These are phyloP conservation scores for Petunia hybrid DNA, from an alignment of 305 asterid genomes.

Conservation along the genomic window DNA sequence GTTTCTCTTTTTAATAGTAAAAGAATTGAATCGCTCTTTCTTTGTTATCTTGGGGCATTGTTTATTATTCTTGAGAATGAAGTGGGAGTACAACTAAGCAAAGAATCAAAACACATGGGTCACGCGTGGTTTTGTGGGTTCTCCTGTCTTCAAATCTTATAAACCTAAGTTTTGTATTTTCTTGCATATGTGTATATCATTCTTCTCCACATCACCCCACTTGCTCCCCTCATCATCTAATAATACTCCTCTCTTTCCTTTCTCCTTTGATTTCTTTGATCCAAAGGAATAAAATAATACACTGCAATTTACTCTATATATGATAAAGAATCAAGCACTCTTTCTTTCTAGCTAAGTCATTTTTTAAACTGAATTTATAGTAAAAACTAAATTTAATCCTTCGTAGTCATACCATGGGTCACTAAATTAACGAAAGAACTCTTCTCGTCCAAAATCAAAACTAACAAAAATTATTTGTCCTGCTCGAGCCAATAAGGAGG, in stretches of 20 bases:
- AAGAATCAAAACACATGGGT: constrained; percentile 36
- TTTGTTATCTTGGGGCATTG: constrained; percentile 20
- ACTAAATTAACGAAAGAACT: too few species aligned
- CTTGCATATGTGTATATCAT: constrained; percentile 26
- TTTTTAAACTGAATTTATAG: too few species aligned
- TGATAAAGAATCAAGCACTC: too few species aligned
- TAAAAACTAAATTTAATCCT: too few species aligned
- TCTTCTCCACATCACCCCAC: constrained; percentile 39
- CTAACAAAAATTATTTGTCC: neutral
- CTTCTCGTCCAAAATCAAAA: too few species aligned
- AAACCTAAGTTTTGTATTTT: constrained; percentile 25
- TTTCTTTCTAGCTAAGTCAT: too few species aligned
- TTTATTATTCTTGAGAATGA: constrained; percentile 31
- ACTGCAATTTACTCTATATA: too few species aligned
- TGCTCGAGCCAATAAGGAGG: neutral
- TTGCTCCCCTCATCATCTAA: constrained; percentile 21
- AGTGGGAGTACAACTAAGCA: constrained; percentile 48
- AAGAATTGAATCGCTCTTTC: too few species aligned
- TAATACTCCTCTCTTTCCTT: too few species aligned
- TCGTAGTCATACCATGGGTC: too few species aligned
- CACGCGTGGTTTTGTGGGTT: constrained; percentile 57
- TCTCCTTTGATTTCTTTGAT: neutral
- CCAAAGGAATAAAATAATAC: constrained; percentile 23
- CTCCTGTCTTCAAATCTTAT: constrained; percentile 43
- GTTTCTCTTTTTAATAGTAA: neutral